A percentile compares a stretch with the other conserved stretches of the same genome.
phyloP scores from a whole-genome alignment of 2,329 filamentous ascomycete species.

The Cordyceps tenuipes region DNA sequence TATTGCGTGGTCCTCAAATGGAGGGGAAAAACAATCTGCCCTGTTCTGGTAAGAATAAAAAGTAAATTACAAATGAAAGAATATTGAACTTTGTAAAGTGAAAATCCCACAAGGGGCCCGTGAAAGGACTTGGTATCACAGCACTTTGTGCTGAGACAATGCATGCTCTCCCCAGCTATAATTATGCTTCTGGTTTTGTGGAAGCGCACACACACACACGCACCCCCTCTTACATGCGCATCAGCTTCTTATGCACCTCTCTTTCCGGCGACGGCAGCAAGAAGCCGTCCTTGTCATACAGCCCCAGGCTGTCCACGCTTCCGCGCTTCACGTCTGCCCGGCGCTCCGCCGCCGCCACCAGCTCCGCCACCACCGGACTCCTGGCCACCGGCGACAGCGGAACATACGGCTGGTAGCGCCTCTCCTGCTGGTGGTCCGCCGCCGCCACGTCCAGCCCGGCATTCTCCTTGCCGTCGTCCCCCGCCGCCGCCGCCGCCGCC shows the following conservation, averaged over 20 bases:
- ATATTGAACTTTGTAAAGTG: not conserved
- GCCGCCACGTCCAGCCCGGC: slow-evolving; percentile 6
- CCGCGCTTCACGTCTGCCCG: slow-evolving; percentile 14
- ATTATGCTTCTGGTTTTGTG: too few relatives aligned
- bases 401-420: not conserved
- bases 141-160: not conserved
- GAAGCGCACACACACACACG: not conserved
- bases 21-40: not conserved
- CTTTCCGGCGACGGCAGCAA: slow-evolving; percentile 34
- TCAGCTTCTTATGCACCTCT: slow-evolving; percentile 18
- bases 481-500: not conserved
- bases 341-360: slow-evolving; percentile 18
- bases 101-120: not conserved
- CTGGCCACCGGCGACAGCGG: not conserved
- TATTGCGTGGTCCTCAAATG: not conserved
- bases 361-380: slow-evolving; percentile 20
- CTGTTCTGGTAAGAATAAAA: not conserved
- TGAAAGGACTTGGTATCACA: not conserved
- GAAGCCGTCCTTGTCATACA: slow-evolving; percentile 40
- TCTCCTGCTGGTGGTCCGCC: not conserved
- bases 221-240: slow-evolving; percentile 27
- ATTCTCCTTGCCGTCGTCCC: slow-evolving; percentile 6
- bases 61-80: not conserved
- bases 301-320: slow-evolving; percentile 32
- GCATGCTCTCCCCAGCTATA: too few relatives aligned